A percentile compares a stretch with the other conserved stretches of the same genome.
phyloP scores from a whole-genome alignment of 2,329 filamentous ascomycete species.

The Pochonia chlamydosporia region DNA sequence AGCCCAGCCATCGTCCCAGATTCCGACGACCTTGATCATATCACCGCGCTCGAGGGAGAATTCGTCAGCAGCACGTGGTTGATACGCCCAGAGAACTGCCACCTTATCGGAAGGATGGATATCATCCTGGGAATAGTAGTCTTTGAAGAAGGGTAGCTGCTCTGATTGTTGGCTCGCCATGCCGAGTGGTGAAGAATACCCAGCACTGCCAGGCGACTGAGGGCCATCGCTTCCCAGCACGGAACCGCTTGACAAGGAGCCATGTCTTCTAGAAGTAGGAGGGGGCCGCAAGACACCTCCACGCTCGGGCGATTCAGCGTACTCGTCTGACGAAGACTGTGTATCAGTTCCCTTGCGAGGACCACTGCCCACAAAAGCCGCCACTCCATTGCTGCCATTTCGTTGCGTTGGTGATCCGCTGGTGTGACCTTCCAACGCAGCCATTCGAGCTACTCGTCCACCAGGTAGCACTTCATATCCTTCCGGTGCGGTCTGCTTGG shows the following conservation, averaged over 20 bases:
- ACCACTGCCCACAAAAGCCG: conserved; percentile 39
- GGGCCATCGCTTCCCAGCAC: conserved; percentile 64
- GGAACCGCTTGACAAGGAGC: conserved; percentile 85
- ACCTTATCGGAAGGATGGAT: conserved; percentile 90
- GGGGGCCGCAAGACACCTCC: conserved; percentile 52
- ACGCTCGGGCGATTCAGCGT: conserved; percentile 63
- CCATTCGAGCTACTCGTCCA: conserved; percentile 91
- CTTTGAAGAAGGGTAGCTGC: conserved; percentile 93
- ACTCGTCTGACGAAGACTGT: conserved; percentile 67
- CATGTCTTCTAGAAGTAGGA: conserved; percentile 62
- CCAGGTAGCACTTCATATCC: conserved; percentile 76
- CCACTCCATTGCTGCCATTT: conserved; percentile 34
- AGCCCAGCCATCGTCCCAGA: conserved; percentile 99
- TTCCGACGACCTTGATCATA: conserved; percentile 96
- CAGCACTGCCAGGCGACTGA: conserved; percentile 68
- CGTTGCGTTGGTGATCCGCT: conserved; percentile 54
- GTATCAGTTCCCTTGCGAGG: conserved; percentile 42
- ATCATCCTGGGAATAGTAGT: conserved; percentile 97
- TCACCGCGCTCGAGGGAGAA: conserved; percentile 91
- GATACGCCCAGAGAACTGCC: conserved; percentile 91
- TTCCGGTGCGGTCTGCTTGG: conserved; percentile 30
- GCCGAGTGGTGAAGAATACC: conserved; percentile 78
- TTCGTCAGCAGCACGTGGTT: conserved; percentile 87
- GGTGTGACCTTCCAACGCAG: conserved; percentile 75
- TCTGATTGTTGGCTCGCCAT: conserved; percentile 87